These are phyloP conservation scores for Ophiosphaerella herpotricha DNA, from an alignment of 2,329 filamentous ascomycete species.

Conservation along the genomic window DNA sequence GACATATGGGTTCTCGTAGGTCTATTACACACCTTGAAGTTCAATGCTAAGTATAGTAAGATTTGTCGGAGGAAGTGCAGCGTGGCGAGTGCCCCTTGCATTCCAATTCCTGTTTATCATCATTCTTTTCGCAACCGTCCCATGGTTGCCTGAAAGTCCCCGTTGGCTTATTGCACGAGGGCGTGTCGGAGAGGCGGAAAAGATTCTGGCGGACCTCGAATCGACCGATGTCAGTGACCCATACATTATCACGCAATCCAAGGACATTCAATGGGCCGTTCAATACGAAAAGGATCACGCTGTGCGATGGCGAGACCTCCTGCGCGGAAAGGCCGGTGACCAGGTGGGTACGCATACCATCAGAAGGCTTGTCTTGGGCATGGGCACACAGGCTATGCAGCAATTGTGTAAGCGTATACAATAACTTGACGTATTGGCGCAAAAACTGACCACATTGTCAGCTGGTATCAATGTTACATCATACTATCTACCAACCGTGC, in stretches of 20 bases:
- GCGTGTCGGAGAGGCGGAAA: conserved; percentile 52
- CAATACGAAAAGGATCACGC: conserved; percentile 57
- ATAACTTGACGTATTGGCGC: conserved; percentile 13
- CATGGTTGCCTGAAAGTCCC: conserved; percentile 55
- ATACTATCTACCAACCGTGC: conserved; percentile 63
- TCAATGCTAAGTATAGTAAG: conserved; percentile 6
- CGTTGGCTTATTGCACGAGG: conserved; percentile 54
- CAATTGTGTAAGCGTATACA: conserved; percentile 47
- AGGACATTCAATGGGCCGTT: conserved; percentile 55
- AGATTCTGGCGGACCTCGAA: conserved; percentile 57
- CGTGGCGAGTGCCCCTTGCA: conserved; percentile 44
- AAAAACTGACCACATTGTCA: background rate
- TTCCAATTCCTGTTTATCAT: conserved; percentile 58
- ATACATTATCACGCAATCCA: conserved; percentile 47
- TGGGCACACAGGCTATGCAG: conserved; percentile 60
- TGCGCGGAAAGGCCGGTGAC: conserved; percentile 52
- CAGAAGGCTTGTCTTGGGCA: conserved; percentile 57
- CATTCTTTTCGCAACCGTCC: conserved; percentile 51
- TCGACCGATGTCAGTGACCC: conserved; percentile 51
- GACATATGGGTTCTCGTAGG: conserved; percentile 57
- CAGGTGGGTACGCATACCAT: conserved; percentile 56
- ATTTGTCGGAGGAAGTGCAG: conserved; percentile 19
- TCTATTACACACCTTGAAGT: background rate
- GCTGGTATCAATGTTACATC: conserved; percentile 47
- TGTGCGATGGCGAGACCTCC: conserved; percentile 56